Conservation (phyloP, 2,329 filamentous ascomycete species). For the Fusarium sp. region DNA sequence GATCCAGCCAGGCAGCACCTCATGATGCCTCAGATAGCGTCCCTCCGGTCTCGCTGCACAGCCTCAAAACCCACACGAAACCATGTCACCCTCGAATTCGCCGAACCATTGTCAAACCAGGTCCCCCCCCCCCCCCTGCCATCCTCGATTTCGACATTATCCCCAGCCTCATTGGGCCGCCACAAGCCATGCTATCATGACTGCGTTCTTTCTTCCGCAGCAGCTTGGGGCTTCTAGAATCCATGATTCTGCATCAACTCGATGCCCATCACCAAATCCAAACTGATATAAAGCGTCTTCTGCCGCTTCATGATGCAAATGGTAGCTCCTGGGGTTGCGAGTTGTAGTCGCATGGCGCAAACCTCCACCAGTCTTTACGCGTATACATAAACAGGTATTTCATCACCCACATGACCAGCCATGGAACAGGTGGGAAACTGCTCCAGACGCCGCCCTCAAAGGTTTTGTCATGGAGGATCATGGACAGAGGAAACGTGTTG, state of each 20-base stretch:
- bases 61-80: background rate
- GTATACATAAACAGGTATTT: slow-evolving; percentile 50
- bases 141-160: background rate
- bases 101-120: background rate
- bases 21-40: background rate
- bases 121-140: background rate
- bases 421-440: slow-evolving; percentile 45
- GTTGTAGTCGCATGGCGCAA: slow-evolving; percentile 47
- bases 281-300: background rate
- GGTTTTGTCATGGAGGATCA: slow-evolving; percentile 45
- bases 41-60: slow-evolving; percentile 3
- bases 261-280: background rate
- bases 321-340: slow-evolving; percentile 50
- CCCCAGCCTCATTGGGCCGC: background rate
- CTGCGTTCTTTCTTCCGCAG: background rate
- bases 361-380: slow-evolving; percentile 53
- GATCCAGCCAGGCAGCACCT: background rate
- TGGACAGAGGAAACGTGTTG: slow-evolving; percentile 37
- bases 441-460: slow-evolving; percentile 45
- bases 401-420: slow-evolving; percentile 45
- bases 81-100: background rate
- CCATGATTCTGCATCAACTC: background rate
- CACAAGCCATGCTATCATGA: background rate
- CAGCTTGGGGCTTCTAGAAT: background rate
- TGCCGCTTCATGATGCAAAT: slow-evolving; percentile 45